Evolutionary conservation across 345 rosid species (phyloP), one percentile per base, ranked within the genome.

Genomic region (Eutrema yunnanense): DNA sequence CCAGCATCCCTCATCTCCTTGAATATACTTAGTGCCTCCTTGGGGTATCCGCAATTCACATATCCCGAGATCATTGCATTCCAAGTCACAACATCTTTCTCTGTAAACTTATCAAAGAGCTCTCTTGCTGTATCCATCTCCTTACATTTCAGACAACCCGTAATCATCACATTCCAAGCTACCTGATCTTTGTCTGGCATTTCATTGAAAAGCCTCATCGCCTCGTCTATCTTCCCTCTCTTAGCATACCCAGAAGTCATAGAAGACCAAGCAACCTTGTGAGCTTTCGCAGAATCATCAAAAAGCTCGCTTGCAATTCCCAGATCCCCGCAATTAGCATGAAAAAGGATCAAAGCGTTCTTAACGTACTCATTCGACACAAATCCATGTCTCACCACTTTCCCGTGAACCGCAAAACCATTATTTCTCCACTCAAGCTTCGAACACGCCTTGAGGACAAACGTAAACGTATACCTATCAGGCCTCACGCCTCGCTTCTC

Each of bases 131-230:
- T 73, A 65, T 62, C 86, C 81, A 86, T 77, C 77, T 87, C 86
- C 75, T 77, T 84, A 16, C 81, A 73, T 60, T 86, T 89, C 2
- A 62, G 68, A 73, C 86, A 87, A 32, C 83, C 88, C 33, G 92
- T 83, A 76, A 89, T 83, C 85, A 89, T 89, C 80, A 87, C 96
- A 77, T 87, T 87, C 92, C 96, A 89, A 60, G 96, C 87, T 55
- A 89, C 86, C 83, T 86, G 78, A 79, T 89, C 90, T 65, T 81
- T 89, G 0, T 73, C 79, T 0, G 89, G 89, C 88, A 89, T 86
- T 74, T 82, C 90, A 75, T 84, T 83, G 30, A 87, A 87, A 72
- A 84, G 74, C 78, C 50, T 58, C 60, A 86, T 80, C 0, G 92
- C 90, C 36, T 65, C 76, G 38, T 53, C 62, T 66, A 89, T 76